phyloP scores from a whole-genome alignment of 192 early-diverging fungal genomes.

The Thamnidium elegans region DNA sequence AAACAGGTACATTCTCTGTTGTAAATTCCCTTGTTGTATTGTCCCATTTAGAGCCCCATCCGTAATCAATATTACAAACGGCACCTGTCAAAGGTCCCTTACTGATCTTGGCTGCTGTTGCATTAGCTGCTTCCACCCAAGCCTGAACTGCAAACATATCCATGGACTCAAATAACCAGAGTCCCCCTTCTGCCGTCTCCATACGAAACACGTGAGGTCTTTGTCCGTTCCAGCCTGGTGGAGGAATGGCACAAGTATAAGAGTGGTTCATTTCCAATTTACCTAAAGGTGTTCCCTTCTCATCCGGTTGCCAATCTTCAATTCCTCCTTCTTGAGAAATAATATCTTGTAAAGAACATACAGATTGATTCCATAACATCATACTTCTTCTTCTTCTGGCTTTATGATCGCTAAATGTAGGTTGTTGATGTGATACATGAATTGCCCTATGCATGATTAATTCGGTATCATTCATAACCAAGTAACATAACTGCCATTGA shows the following conservation, averaged over 20 bases:
- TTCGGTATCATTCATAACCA: slow-evolving; percentile 5
- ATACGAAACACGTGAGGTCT: slow-evolving; percentile 9
- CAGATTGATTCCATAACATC: slow-evolving; percentile 1
- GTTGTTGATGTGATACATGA: not conserved
- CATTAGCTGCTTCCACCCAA: slow-evolving; percentile 3
- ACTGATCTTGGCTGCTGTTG: not conserved
- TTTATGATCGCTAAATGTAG: not conserved
- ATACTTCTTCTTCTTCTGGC: slow-evolving; percentile 10
- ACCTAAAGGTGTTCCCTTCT: not conserved
- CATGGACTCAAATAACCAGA: slow-evolving; percentile 7
- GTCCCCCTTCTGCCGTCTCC: slow-evolving; percentile 4
- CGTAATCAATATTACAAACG: slow-evolving; percentile 10
- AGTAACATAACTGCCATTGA: slow-evolving; percentile 14
- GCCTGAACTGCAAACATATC: slow-evolving; percentile 17
- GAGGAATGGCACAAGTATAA: not conserved
- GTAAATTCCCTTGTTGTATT: not conserved
- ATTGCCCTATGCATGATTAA: slow-evolving; percentile 4
- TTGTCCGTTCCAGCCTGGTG: slow-evolving; percentile 7
- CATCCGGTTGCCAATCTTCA: slow-evolving; percentile 3
- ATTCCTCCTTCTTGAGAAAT: not conserved
- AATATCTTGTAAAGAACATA: slow-evolving; percentile 3
- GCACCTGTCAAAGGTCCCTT: slow-evolving; percentile 10
- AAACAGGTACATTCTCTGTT: not conserved
- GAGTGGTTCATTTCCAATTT: slow-evolving; percentile 4
- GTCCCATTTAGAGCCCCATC: slow-evolving; percentile 8